phyloP scores from a whole-genome alignment of 2,329 filamentous ascomycete genomes.

The Neurospora crassa region DNA sequence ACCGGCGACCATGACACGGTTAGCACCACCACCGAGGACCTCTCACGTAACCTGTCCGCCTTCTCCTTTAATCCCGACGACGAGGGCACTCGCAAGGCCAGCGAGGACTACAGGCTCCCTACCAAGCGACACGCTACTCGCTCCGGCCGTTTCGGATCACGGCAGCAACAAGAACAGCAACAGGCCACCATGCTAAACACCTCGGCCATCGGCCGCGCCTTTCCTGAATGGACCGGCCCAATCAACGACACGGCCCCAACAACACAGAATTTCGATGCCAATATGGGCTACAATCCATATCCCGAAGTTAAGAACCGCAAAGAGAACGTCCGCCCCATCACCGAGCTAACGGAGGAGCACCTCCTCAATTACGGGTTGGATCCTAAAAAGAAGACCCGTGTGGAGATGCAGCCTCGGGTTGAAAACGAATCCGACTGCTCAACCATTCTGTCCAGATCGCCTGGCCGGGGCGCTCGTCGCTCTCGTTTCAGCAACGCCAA shows the following conservation, averaged over 20 bases:
- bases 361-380: slow-evolving; percentile 28
- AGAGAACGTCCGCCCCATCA: slow-evolving; percentile 34
- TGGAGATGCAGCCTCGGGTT: slow-evolving; percentile 45
- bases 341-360: slow-evolving; percentile 30
- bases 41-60: slow-evolving; percentile 42
- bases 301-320: slow-evolving; percentile 26
- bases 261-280: slow-evolving; percentile 12
- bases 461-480: slow-evolving; percentile 17
- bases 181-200: slow-evolving; percentile 24
- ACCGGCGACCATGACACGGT: slow-evolving; percentile 49
- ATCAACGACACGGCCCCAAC: slow-evolving; percentile 13
- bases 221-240: slow-evolving; percentile 38
- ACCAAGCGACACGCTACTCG: slow-evolving; percentile 13
- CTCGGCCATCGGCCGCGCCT: slow-evolving; percentile 33
- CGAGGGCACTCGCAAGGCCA: slow-evolving; percentile 42
- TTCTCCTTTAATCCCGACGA: slow-evolving; percentile 43
- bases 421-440: slow-evolving; percentile 43
- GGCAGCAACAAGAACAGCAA: slow-evolving; percentile 15
- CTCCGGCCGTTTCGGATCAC: slow-evolving; percentile 19
- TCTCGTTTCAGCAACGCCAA: slow-evolving; percentile 18
- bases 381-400: slow-evolving; percentile 26
- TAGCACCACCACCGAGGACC: slow-evolving; percentile 42
- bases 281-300: slow-evolving; percentile 5
- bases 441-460: slow-evolving; percentile 32
- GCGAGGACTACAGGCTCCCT: slow-evolving; percentile 33